Evolutionary conservation across 805 yeast species (phyloP), one percentile per base, ranked within the genome.

Genomic region (Metschnikowia colocasiae): DNA sequence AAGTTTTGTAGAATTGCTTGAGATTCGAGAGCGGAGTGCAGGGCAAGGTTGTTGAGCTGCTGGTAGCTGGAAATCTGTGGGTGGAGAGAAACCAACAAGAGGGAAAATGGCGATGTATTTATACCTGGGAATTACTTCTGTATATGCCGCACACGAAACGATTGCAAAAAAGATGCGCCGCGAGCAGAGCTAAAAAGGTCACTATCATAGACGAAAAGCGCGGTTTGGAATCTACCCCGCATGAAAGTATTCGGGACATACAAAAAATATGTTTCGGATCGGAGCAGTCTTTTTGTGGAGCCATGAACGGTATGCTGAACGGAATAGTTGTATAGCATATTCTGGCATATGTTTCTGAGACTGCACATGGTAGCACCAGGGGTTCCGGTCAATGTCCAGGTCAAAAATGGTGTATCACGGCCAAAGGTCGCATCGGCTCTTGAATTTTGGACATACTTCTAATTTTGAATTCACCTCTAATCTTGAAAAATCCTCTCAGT

Each of bases 161-260:
- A 22, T 40, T 30, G 36, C 35, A 40, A 40, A 40, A 40, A 20
- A 40, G 43, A 27, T 30, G 36, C 43, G 42, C 5, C 42, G 13
- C 16, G 5, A 4, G 34, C 42, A 39, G 23, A 40, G 36, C 20
- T 7, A 40, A 40, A 40, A 23, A 20, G 22, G 35, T 10, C 20
- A 18, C 35, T 18, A 33, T 33, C 36, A 33, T 33, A 33, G n/a
- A 13, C 10, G n/a, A 19, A 33, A 18, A 33, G 33, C 36, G 25
- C 36, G 30, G 5, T 33, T 22, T n/a, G 30, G 30, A 15, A n/a
- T 25, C 10, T 25, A 15, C 20, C 16, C 16, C 19, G 40, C 40
- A 23, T 10, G 27, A 25, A 35, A 7, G 27, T 22, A n/a, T 26
- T 35, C 38, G 27, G 38, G 38, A n/a, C 18, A 35, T 20, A 16